Percentiles rank a stretch among this genome's conserved stretches.
Conservation (phyloP, 352 stramenopile genomes). For the Achlya hypogyna region DNA sequence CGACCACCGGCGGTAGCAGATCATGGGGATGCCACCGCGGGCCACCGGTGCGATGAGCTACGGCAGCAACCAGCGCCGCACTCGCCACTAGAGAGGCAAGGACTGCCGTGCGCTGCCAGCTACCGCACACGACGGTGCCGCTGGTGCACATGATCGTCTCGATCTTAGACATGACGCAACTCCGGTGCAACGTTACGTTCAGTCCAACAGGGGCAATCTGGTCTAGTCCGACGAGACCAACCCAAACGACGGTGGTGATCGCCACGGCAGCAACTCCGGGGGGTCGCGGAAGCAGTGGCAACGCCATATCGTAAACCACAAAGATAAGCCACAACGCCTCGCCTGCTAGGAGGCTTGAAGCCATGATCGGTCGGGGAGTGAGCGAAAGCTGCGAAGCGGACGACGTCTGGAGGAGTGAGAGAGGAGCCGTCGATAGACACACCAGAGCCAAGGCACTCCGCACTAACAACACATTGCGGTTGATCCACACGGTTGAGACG, state of each 20-base stretch:
- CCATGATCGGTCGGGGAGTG: background rate
- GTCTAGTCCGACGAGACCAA: background rate
- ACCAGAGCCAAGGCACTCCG: background rate
- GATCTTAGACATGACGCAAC: too few relatives aligned
- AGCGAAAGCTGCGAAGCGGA: background rate
- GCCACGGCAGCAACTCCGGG: background rate
- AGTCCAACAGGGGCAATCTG: background rate
- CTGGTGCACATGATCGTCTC: too few relatives aligned
- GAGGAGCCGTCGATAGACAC: background rate
- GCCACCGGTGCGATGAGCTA: too few relatives aligned
- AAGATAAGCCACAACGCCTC: background rate
- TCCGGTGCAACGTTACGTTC: background rate
- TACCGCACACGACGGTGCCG: too few relatives aligned
- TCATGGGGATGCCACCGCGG: too few relatives aligned
- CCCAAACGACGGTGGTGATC: background rate
- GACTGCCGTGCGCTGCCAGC: too few relatives aligned
- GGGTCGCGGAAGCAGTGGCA: background rate
- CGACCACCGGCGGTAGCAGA: too few relatives aligned
- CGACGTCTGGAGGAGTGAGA: background rate
- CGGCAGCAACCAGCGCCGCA: too few relatives aligned
- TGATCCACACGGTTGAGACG: background rate
- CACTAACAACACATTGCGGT: background rate
- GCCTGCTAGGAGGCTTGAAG: background rate
- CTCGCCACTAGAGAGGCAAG: too few relatives aligned
- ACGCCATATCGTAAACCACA: background rate